Percentiles rank a stretch among this genome's conserved stretches.
Evolutionary conservation across 2,329 filamentous ascomycete genomes (phyloP).

Genomic region (Myriosclerotinia scirpicola): DNA sequence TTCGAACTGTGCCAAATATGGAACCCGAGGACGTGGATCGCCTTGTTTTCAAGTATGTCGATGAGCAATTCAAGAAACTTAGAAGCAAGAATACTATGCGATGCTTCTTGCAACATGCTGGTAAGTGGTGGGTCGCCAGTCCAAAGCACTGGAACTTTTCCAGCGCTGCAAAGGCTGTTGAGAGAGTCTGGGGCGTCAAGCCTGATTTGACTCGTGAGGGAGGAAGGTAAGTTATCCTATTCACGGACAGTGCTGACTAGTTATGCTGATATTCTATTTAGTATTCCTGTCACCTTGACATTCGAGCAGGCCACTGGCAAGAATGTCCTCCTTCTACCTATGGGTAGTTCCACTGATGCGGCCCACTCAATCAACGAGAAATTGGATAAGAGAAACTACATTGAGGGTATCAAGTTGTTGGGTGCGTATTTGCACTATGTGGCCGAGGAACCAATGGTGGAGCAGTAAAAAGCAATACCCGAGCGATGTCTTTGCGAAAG

Average conservation of each 20-base stretch:
- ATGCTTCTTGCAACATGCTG: constrained; percentile 79
- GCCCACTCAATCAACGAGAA: constrained; percentile 99
- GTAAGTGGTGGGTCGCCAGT: constrained; percentile 98
- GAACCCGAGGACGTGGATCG: constrained; percentile 86
- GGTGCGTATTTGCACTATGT: constrained; percentile 96
- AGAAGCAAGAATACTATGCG: constrained; percentile 89
- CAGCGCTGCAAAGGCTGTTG: constrained; percentile 91
- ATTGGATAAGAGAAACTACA: constrained; percentile 94
- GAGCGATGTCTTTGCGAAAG: not conserved
- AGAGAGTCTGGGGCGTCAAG: constrained; percentile 89
- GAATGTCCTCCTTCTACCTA: constrained; percentile 92
- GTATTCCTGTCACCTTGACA: constrained; percentile 93
- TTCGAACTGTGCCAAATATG: constrained; percentile 97
- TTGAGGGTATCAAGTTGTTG: constrained; percentile 94
- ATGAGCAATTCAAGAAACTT: constrained; percentile 81
- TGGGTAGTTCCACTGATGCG: constrained; percentile 95
- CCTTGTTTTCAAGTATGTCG: constrained; percentile 78
- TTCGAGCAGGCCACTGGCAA: constrained; percentile 98
- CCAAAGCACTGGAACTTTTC: constrained; percentile 99
- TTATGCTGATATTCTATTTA: constrained; percentile 42
- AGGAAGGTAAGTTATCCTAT: constrained; percentile 63
- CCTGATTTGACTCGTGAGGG: constrained; percentile 96
- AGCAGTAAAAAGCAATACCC: constrained; percentile 17
- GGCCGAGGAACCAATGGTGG: constrained; percentile 72
- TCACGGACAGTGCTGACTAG: constrained; percentile 8